Conservation (phyloP, 208 protist species). For the Porcisia hertigi region DNA sequence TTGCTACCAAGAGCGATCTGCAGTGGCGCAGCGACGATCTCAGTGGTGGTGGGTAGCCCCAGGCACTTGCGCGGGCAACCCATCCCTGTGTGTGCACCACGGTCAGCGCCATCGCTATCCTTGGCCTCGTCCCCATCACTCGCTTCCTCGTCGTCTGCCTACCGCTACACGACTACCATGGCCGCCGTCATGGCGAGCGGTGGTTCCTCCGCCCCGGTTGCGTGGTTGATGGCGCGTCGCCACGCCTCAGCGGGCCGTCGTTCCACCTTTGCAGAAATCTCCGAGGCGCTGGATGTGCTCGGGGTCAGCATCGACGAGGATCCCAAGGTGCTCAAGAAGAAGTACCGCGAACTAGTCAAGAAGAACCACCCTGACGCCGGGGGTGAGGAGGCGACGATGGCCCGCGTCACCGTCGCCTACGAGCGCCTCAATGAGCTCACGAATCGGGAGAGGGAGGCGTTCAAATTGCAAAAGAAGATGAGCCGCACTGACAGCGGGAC, state of each 20-base stretch:
- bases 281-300: slow-evolving; percentile 52
- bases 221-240: slow-evolving; percentile 24
- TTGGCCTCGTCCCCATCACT: not conserved
- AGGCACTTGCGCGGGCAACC: not conserved
- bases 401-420: slow-evolving; percentile 81
- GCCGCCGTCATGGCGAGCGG: not conserved
- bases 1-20: not conserved
- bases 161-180: not conserved
- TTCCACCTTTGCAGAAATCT: slow-evolving; percentile 57
- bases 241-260: slow-evolving; percentile 31
- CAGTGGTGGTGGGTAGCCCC: not conserved
- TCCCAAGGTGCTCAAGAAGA: slow-evolving; percentile 48
- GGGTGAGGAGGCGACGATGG: slow-evolving; percentile 69
- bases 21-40: not conserved
- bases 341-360: slow-evolving; percentile 71
- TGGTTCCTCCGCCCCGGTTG: not conserved
- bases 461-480: slow-evolving; percentile 38
- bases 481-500: slow-evolving; percentile 34
- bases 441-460: slow-evolving; percentile 67
- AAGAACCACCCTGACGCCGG: slow-evolving; percentile 84
- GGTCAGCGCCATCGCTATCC: not conserved
- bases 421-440: slow-evolving; percentile 55
- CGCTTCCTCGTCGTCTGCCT: slow-evolving; percentile 6
- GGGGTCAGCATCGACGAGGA: slow-evolving; percentile 46
- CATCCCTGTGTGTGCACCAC: not conserved